Base-by-base conservation (phyloP, 768 basidiomycete species). In the Phylloporus arenicola region DNA sequence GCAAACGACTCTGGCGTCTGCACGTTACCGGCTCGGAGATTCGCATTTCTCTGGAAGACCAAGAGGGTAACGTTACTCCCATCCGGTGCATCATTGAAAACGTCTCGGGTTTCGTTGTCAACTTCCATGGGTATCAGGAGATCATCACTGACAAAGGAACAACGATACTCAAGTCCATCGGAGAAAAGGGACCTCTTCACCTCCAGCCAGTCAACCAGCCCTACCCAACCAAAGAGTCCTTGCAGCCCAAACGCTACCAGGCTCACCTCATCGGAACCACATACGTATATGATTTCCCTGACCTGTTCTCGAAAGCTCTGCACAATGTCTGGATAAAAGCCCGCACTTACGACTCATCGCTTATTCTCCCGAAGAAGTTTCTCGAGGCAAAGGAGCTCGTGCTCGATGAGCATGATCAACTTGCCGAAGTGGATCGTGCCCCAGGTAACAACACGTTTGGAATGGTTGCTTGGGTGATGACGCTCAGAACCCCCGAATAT, bases 271-370 rank as follows among this genome's bases (percentile, higher is more conserved):
- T 96, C 58, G 96, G 96, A 47, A 99, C 96, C 27, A 99, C 96
- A 45, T 99, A 98, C 67, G 94, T 89, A 29, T 98, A 98, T 70
- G 96, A 98, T 71, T 99, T 98, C 86, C 96, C 96, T 37, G 96
- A 96, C 62, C 82, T 99, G 56, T 99, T 98, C 78, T 86, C 93
- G 34, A 98, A 98, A 73, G 93, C 95, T 7, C 75, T 98, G 52
- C 88, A 92, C 63, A 92, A 93, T 61, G 78, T 92, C 54, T 99
- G 96, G 96, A 73, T 79, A 56, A 83, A 84, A 59, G 82, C 82
- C 39, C 81, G 86, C 35, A 69, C 72, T 35, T 71, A 68, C 24
- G 80, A 89, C 62, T 73, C 90, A 12, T 79, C 82, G 16, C 70
- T 93, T 45, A 76, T 78, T 31, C 61, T 83, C 31, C 96, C 96